Evolutionary conservation across 768 basidiomycete genomes (phyloP), one percentile per base, ranked within the genome.

Genomic region (Hygrocybe coccinea): DNA sequence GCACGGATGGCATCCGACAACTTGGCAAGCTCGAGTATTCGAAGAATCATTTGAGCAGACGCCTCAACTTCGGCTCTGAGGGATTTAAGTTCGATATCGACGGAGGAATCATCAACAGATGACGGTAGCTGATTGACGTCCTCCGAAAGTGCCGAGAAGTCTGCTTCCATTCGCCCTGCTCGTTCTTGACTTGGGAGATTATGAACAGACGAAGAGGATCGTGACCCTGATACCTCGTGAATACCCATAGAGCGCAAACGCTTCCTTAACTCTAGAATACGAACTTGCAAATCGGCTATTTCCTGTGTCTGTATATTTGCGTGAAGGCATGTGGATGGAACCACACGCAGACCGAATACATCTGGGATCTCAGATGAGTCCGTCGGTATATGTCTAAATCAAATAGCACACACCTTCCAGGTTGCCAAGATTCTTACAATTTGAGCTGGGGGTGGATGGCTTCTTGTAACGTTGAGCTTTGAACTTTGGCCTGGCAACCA

Each of bases 161-260:
- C 74, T 29, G 68, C 60, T n/a, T 71, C 73, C 60, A 88, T 73
- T 44, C 69, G 71, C n/a, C 68, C 67, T 17, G 75, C 74, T 39
- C 81, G 75, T 3, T 77, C 78, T 54, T 73, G 59, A 5, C 72
- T 76, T 1, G 87, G 88, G 35, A 91, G 74, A 25, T n/a, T n/a
- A n/a, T 67, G 65, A 21, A 73, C 58, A n/a, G 77, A 71, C 8
- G 72, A 49, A 51, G 69, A 69, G 8, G 76, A 70, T 9, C 71
- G 67, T 5, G 85, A 80, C 21, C 76, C 76, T 15, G 79, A 76
- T 38, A 74, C 65, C 39, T 81, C 77, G 46, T 81, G 80, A 59
- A 90, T 80, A 52, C 75, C 78, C 57, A 91, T 74, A 8, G 82
- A 79, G 43, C 79, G 79, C 33, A 91, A 70, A 11, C 80, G 77